Base-by-base conservation (phyloP, 2,329 filamentous ascomycete species). In the Ophiostoma angusticollis region DNA sequence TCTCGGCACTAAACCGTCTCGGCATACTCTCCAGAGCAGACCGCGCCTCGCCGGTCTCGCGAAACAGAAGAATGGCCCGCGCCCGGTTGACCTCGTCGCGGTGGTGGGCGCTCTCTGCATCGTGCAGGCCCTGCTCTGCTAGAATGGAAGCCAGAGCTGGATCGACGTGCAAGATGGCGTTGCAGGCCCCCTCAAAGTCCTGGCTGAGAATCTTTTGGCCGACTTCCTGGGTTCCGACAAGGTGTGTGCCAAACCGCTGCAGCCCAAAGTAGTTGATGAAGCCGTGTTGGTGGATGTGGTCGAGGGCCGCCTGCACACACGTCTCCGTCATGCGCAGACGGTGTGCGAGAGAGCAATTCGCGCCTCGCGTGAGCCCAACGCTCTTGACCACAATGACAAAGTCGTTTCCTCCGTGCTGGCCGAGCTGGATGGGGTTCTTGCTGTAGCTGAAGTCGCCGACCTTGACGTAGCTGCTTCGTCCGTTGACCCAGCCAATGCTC, bases 221-320 rank as follows among this genome's bases (percentile, higher is more conserved):
- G 35, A 95, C 67, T 29, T 79, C 72, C 52, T 96, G 85, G 0
- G 91, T 98, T 24, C 86, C 82, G 11, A 84, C 80, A 21, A 76
- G 65, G 58, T 91, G 89, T 0, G 86, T 89, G 21, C 91, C 91
- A 52, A 98, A 98, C 18, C 91, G 78, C 61, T 98, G 91, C n/a
- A 96, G 75, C 8, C 91, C 91, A 54, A 87, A 98, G 63, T 96
- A 98, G 61, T 98, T 98, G 60, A 98, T 78, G 65, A 93, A 98
- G 3, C 91, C 91, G 31, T 79, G 71, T 31, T 75, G 62, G 39
- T 70, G 66, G 48, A 96, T 74, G 46, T 79, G 74, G 30, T 70
- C 63, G 36, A 94, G 63, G 1, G 84, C 68, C 45, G 65, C 53
- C 45, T 68, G 54, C 45, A 84, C 64, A 23, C 73, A 62, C 6